Evolutionary conservation across 768 basidiomycete genomes (phyloP), one percentile per base, ranked within the genome.

Genomic region (Coprinopsis sp.): DNA sequence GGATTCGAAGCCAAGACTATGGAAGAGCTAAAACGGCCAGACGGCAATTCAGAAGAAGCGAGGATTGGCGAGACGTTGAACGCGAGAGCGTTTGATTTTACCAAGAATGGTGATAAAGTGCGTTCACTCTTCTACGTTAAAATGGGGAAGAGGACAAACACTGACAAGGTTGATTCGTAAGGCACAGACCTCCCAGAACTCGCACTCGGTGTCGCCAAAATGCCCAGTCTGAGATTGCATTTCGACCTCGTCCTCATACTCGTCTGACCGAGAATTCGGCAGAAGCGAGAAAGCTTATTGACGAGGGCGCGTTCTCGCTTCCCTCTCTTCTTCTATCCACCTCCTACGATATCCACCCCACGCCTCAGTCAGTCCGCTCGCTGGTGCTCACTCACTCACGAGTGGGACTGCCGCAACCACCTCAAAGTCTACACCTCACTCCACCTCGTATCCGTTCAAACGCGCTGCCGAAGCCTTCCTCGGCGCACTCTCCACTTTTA

Each of bases 231-330:
- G 6, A 95, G 95, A 8, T 87, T 91, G 8, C 74, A 90, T 50
- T 97, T 98, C 62, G 95, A 98, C 64, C 84, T 96, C 50, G 84
- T 87, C 1, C 78, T 99, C 27, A 83, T 91, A 1, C 82, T 94
- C 47, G 83, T 91, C 49, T 78, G 94, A 25, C n/a, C n/a, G n/a
- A n/a, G n/a, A n/a, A n/a, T n/a, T n/a, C n/a, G n/a, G n/a, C n/a
- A n/a, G n/a, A n/a, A n/a, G n/a, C n/a, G n/a, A n/a, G n/a, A n/a
- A n/a, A n/a, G n/a, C n/a, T n/a, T n/a, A n/a, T n/a, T n/a, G n/a
- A n/a, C n/a, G n/a, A n/a, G n/a, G n/a, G n/a, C n/a, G n/a, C n/a
- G n/a, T n/a, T n/a, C n/a, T n/a, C n/a, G n/a, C 7, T 0, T 38
- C 14, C 13, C 3, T 31, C 30, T 4, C n/a, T 22, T 27, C 29